Conservation (phyloP, 2,329 filamentous ascomycete species). For the Tolypocladium album region DNA sequence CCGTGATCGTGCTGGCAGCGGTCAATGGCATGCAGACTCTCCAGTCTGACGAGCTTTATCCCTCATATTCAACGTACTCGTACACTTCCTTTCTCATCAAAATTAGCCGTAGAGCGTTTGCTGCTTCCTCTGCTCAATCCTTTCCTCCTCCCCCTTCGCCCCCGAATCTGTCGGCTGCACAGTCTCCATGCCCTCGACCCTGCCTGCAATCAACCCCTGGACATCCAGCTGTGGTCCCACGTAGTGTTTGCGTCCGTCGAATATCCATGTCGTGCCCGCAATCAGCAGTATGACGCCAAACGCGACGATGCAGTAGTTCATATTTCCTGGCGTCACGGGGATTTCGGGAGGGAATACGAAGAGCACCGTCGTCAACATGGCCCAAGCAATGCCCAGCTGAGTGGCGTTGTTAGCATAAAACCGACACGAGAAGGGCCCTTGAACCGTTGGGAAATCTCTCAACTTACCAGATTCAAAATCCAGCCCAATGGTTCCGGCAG, state of each 20-base stretch:
- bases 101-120: not conserved
- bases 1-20: not conserved
- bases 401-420: not conserved
- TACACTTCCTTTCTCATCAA: not conserved
- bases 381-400: constrained; percentile 48
- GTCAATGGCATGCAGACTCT: not conserved
- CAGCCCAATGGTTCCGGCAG: constrained; percentile 24
- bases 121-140: not conserved
- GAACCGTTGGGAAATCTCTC: too few species aligned
- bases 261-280: constrained; percentile 30
- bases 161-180: not conserved
- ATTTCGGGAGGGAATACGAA: constrained; percentile 63
- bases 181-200: constrained; percentile 3
- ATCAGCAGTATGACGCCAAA: constrained; percentile 37
- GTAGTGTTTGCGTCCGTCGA: constrained; percentile 39
- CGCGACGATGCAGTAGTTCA: constrained; percentile 48
- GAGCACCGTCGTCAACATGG: constrained; percentile 60
- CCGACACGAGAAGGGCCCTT: not conserved
- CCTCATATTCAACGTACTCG: not conserved
- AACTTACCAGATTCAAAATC: constrained; percentile 18
- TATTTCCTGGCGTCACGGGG: constrained; percentile 54
- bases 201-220: constrained; percentile 1
- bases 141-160: not conserved
- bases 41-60: not conserved
- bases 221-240: constrained; percentile 20